A percentile compares a stretch with the other conserved stretches of the same genome.
Evolutionary conservation across 352 stramenopile genomes (phyloP).

Genomic region (Pythium plurisporium): DNA sequence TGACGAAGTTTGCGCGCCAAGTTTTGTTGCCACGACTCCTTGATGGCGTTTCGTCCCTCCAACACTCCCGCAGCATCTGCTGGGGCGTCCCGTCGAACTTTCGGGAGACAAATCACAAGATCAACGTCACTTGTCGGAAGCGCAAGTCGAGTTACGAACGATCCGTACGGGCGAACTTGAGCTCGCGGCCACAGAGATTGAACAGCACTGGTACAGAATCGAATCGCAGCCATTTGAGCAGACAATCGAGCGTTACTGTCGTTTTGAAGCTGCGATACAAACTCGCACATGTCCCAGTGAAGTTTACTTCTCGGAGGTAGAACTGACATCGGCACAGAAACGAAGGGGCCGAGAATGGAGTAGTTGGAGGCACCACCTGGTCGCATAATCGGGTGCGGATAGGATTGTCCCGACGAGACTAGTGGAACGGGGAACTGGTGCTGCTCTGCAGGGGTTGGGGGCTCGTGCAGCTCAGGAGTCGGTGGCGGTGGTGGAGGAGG

Average conservation of each 20-base stretch:
- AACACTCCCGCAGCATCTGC: conserved; percentile 93
- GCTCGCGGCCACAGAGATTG: conserved; percentile 92
- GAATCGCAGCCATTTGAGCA: conserved; percentile 70
- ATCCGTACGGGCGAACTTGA: conserved; percentile 96
- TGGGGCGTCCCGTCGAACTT: conserved; percentile 93
- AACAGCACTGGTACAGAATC: conserved; percentile 76
- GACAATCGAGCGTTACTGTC: conserved; percentile 63
- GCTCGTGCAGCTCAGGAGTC: background rate
- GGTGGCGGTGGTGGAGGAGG: conserved; percentile 4
- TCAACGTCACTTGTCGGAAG: conserved; percentile 97
- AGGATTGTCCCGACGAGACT: conserved; percentile 34
- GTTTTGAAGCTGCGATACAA: conserved; percentile 70
- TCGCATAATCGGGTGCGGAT: conserved; percentile 31
- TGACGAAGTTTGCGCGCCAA: conserved; percentile 92
- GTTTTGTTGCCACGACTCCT: conserved; percentile 97
- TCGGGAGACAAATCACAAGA: conserved; percentile 96
- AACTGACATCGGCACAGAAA: conserved; percentile 79
- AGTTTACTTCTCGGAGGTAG: conserved; percentile 80
- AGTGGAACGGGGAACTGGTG: conserved; percentile 12
- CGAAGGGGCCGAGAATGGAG: conserved; percentile 61
- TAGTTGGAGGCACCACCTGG: conserved; percentile 35
- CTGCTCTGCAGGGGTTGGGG: background rate
- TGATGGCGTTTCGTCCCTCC: conserved; percentile 98
- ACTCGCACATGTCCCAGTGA: conserved; percentile 87
- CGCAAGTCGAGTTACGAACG: conserved; percentile 93